These are phyloP conservation scores for Leccinum olivaceopallidum DNA, from an alignment of 768 basidiomycete species.

Conservation along the genomic window DNA sequence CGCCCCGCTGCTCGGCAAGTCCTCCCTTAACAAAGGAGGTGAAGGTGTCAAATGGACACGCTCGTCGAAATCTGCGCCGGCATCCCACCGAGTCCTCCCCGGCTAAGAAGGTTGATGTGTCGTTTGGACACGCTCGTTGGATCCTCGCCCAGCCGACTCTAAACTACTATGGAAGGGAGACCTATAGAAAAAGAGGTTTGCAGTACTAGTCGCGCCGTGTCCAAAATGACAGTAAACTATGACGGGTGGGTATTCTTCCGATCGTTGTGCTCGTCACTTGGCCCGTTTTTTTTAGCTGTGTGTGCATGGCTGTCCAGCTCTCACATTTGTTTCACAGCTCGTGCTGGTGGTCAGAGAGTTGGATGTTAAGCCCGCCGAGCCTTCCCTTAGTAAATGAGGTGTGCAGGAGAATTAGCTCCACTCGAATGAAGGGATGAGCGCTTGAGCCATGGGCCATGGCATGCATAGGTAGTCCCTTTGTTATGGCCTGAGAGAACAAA, in stretches of 20 bases:
- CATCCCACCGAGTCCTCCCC: no score
- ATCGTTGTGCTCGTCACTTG: conserved; percentile 4
- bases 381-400: no score
- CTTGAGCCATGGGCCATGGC: no score
- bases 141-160: no score
- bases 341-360: not conserved
- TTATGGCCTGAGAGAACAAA: no score
- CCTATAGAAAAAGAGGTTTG: conserved; percentile 1
- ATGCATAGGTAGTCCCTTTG: no score
- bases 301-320: not conserved
- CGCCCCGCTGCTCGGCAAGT: not conserved
- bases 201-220: not conserved
- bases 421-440: no score
- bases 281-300: conserved; percentile 4
- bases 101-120: no score
- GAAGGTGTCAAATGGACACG: not conserved
- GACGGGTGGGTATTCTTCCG: conserved; percentile 1
- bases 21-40: conserved; percentile 13
- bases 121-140: no score
- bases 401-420: no score
- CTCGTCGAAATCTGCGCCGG: no score
- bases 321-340: not conserved
- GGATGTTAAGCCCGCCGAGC: not conserved
- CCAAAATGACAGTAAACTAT: conserved; percentile 6
- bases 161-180: conserved; percentile 6